Conservation (phyloP, 2,329 filamentous ascomycete genomes). For the Colletotrichum australisinense region DNA sequence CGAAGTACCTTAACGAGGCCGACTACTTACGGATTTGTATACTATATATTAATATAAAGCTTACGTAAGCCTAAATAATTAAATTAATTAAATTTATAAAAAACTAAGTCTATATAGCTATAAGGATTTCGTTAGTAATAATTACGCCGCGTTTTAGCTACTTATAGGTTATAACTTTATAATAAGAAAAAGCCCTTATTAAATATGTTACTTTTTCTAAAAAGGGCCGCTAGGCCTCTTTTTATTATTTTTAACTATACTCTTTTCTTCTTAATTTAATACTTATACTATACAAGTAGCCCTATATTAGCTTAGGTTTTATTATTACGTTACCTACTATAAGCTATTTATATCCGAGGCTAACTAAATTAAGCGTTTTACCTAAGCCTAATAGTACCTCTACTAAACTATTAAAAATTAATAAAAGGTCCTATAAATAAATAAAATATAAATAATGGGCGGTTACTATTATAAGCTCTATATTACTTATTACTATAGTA, state of each 20-base stretch:
- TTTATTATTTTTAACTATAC: background rate
- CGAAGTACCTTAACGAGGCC: too few species aligned
- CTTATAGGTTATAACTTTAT: background rate
- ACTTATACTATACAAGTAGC: background rate
- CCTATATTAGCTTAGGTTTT: background rate
- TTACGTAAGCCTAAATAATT: background rate
- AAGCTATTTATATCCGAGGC: background rate
- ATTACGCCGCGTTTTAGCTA: background rate
- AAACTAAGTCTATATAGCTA: background rate
- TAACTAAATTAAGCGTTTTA: background rate
- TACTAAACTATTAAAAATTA: background rate
- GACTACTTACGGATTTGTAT: background rate
- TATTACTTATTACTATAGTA: background rate
- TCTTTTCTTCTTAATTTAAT: background rate
- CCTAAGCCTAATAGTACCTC: background rate
- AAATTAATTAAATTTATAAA: background rate
- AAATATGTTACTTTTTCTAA: background rate
- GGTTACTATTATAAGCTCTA: background rate
- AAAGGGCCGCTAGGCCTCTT: background rate
- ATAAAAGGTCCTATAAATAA: background rate
- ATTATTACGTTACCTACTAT: accelerated
- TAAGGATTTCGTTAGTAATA: background rate
- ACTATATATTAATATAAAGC: background rate
- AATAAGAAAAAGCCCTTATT: background rate
- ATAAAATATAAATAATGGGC: background rate